A percentile compares a stretch with the other conserved stretches of the same genome.
These are phyloP conservation scores for Pythium vanterpoolii DNA, from an alignment of 352 stramenopile species.

Conservation along the genomic window DNA sequence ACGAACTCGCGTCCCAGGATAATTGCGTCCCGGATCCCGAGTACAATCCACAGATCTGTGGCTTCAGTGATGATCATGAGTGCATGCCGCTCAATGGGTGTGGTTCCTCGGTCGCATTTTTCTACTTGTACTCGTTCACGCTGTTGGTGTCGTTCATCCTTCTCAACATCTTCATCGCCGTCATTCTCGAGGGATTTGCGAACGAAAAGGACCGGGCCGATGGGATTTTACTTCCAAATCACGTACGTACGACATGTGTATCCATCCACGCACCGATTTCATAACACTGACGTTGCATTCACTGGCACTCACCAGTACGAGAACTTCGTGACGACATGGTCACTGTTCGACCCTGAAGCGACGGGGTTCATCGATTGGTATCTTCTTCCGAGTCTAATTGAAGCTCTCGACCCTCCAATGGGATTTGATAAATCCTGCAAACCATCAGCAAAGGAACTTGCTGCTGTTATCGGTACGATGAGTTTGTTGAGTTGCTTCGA, in stretches of 20 bases:
- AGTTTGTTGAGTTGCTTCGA: not conserved
- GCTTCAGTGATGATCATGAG: constrained; percentile 33
- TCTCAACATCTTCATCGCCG: constrained; percentile 91
- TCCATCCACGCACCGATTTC: not conserved
- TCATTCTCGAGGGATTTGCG: constrained; percentile 90
- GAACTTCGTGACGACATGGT: constrained; percentile 72
- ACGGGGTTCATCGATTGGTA: constrained; percentile 80
- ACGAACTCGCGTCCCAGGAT: constrained; percentile 64
- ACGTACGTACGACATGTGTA: constrained; percentile 35
- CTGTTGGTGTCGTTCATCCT: constrained; percentile 88
- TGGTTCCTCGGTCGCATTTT: constrained; percentile 53
- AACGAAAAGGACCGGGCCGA: constrained; percentile 36
- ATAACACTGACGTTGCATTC: not conserved
- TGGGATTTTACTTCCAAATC: constrained; percentile 43
- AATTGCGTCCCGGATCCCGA: constrained; percentile 41
- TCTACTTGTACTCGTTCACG: constrained; percentile 88
- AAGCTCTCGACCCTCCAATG: constrained; percentile 60
- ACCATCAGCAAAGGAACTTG: constrained; percentile 40
- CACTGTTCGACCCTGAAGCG: constrained; percentile 77
- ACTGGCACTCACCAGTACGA: constrained; percentile 52
- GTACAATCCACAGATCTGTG: constrained; percentile 56
- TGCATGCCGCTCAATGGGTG: constrained; percentile 74
- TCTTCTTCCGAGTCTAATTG: constrained; percentile 56
- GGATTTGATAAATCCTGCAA: constrained; percentile 45
- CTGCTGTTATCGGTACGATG: constrained; percentile 39